Evolutionary conservation across 2,329 filamentous ascomycete genomes (phyloP), one percentile per base, ranked within the genome.

Genomic region (Colletotrichum orchidophilum): DNA sequence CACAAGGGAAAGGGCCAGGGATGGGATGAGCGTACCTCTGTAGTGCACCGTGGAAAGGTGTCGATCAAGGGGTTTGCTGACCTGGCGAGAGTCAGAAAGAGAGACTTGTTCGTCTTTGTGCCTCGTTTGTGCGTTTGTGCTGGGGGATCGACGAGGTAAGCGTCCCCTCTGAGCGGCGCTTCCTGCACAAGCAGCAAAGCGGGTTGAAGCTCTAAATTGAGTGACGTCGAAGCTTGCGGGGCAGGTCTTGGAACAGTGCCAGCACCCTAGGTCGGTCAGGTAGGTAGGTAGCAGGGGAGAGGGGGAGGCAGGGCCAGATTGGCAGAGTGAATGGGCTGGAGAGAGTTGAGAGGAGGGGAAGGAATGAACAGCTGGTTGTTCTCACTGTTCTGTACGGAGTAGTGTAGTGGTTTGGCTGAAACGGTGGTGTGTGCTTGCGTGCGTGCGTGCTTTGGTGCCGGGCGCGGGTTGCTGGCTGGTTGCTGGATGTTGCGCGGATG

Each of bases 51-150:
- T 65, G 18, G 49, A 52, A 63, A 66, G 67, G 63, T 61, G 70
- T 62, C 61, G 70, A 72, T 72, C 72, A 70, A 73, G 72, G 72
- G 70, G 72, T 58, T 72, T 64, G 67, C 66, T 71, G 52, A 67
- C 39, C 53, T 67, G 33, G 53, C 50, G 26, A 59, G 63, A 60
- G 65, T 65, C 60, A 57, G 58, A 49, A 61, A 24, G 27, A 61
- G 58, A 70, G 53, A 70, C 53, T 70, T 59, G 42, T 33, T 61
- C 60, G 42, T 55, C 66, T 68, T 57, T 68, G 66, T 69, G 60
- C 46, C 50, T 62, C 24, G 31, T 52, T 42, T 46, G 57, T 42
- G 61, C 26, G 60, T 70, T 70, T 70, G 70, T 70, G 53, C 33
- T 24, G 33, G 64, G 49, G 59, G 70, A 70, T 60, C 70, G 49